Evolutionary conservation across 257 asterid species (phyloP), one percentile per base, ranked within the genome.

Genomic region (Lantana camara): DNA sequence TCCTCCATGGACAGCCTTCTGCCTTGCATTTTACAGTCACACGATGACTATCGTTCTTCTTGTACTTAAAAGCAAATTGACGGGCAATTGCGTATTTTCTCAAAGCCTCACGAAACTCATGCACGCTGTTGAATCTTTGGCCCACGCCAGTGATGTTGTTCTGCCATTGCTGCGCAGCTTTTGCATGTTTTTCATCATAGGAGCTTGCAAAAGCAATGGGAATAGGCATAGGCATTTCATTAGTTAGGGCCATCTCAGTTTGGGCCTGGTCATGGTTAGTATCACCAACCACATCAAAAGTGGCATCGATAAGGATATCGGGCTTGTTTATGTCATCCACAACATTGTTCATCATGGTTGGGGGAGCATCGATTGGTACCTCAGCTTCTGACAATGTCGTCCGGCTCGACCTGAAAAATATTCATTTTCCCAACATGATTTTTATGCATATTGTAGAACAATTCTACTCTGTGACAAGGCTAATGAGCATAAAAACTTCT

Each of bases 1-100:
- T 86, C 79, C 99, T 86, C 99, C 99, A 94, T 1, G 89, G 97
- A 55, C 99, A 94, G 32, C 95, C 95, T 50, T 94, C 99, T 20
- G 88, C 90, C 74, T 94, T 94, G 83, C 99, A 94, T 76, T 85
- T 94, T 24, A 94, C 99, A 4, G 99, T 90, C 72, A 94, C 99
- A 19, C 99, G 97, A 72, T 90, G 96, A 70, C 95, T 83, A 68
- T 94, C 99, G 22, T 94, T 94, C 84, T 94, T 94, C 93, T 94
- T 94, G 83, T 94, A 94, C 79, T 77, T 88, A 63, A 82, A 94
- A 57, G 97, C 92, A 75, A 94, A 94, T 75, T 86, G 99, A 80
- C 79, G 87, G 4, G 97, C 99, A 57, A 90, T 88, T 40, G 99
- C 97, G 66, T 82, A 94, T 38, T 86, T 94, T 9, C 97, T 77